A percentile compares a stretch with the other conserved stretches of the same genome.
Conservation (phyloP, 164 flowering plant genomes). For the Dillenia turbinata region DNA sequence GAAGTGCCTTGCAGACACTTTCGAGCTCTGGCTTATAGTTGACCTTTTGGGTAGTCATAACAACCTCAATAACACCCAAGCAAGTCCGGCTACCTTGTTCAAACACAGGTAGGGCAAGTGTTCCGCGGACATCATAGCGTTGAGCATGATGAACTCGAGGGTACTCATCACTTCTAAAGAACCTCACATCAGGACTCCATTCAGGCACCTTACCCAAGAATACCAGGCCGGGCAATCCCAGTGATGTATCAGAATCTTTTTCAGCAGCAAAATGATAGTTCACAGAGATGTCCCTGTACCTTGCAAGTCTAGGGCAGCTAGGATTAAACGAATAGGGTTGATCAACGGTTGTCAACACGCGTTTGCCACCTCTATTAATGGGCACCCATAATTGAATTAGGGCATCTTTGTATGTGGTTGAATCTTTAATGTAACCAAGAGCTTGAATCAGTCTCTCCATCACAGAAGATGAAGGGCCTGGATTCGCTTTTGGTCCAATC, state of each 20-base stretch:
- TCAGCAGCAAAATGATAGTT: constrained; percentile 64
- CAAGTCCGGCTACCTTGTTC: constrained; percentile 65
- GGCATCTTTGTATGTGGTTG: constrained; percentile 41
- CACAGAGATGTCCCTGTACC: constrained; percentile 59
- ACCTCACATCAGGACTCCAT: constrained; percentile 90
- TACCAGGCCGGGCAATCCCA: constrained; percentile 82
- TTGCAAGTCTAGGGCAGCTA: constrained; percentile 39
- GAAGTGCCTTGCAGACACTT: constrained; percentile 77
- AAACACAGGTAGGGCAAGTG: constrained; percentile 84
- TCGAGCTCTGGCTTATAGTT: constrained; percentile 65
- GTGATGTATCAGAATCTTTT: constrained; percentile 36
- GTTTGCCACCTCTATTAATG: constrained; percentile 40
- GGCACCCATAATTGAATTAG: constrained; percentile 91
- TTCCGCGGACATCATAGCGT: constrained; percentile 60
- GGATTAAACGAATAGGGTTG: constrained; percentile 54
- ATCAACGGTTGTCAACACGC: constrained; percentile 50
- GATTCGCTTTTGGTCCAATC: constrained; percentile 43
- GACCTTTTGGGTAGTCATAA: constrained; percentile 54
- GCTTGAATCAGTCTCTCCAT: constrained; percentile 60
- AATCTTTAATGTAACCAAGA: constrained; percentile 36
- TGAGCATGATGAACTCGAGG: constrained; percentile 63
- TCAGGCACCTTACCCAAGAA: constrained; percentile 74
- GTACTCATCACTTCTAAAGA: constrained; percentile 69
- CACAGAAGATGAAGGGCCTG: constrained; percentile 38
- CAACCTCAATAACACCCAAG: constrained; percentile 86